Evolutionary conservation across 495 filamentous ascomycete species (phyloP).

Genomic region (Tuber umbilicatum): DNA sequence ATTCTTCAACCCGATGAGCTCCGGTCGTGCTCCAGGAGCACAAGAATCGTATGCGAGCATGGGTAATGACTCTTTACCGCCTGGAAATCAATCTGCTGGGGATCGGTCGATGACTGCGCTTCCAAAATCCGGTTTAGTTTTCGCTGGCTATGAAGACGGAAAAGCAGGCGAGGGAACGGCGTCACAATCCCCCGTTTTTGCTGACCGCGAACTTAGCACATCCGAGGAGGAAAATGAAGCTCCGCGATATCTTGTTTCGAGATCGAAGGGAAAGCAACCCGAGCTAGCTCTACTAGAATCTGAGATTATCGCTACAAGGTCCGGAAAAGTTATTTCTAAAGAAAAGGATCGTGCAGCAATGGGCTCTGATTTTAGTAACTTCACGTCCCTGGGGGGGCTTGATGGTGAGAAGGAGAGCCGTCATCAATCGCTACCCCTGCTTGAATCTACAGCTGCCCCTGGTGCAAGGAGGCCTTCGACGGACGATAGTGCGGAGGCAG

Average conservation of each 20-base stretch:
- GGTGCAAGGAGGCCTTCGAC: background rate
- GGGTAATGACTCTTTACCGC: slow-evolving; percentile 6
- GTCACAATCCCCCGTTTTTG: slow-evolving; percentile 8
- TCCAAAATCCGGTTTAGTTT: slow-evolving; percentile 9
- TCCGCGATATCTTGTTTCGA: background rate
- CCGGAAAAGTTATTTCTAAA: slow-evolving; percentile 9
- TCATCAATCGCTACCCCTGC: background rate
- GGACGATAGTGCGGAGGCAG: background rate
- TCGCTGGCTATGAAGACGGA: slow-evolving; percentile 5
- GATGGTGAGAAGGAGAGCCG: slow-evolving; percentile 14
- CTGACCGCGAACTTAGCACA: slow-evolving; percentile 11
- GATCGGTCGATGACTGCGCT: background rate
- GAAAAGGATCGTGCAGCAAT: background rate
- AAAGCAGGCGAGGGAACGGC: background rate
- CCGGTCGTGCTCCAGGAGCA: slow-evolving; percentile 17
- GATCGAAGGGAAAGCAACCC: slow-evolving; percentile 9
- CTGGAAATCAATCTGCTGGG: slow-evolving; percentile 2
- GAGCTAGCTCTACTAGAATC: background rate
- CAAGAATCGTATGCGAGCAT: slow-evolving; percentile 20
- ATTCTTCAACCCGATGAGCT: slow-evolving; percentile 37
- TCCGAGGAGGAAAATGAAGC: slow-evolving; percentile 18
- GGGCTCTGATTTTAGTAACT: background rate
- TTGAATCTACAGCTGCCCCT: background rate
- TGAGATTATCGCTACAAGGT: slow-evolving; percentile 8
- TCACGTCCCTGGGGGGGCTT: background rate